Conservation (phyloP, 2,329 filamentous ascomycete genomes). For the Stagonosporopsis cucurbitacearum region DNA sequence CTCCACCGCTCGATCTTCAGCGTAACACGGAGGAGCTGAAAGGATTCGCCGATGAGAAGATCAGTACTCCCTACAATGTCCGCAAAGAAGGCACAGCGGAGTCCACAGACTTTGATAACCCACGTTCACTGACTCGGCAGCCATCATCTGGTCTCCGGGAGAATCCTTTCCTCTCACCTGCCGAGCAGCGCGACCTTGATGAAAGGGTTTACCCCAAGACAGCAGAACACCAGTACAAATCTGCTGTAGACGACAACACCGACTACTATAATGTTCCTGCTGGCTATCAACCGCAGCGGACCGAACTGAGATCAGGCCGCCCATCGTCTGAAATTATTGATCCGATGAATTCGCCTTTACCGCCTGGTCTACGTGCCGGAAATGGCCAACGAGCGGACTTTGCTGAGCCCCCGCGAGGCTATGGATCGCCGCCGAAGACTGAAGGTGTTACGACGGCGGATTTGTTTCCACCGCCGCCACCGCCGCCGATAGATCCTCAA, state of each 20-base stretch:
- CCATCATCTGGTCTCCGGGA: not conserved
- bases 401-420: not conserved
- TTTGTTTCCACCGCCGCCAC: conserved; percentile 22
- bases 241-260: conserved; percentile 13
- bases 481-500: conserved; percentile 4
- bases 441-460: conserved; percentile 20
- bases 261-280: conserved; percentile 20
- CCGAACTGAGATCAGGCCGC: conserved; percentile 4
- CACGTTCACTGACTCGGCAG: conserved; percentile 1
- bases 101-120: not conserved
- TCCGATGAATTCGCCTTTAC: conserved; percentile 4
- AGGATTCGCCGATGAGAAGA: conserved; percentile 29
- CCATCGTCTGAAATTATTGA: conserved; percentile 23
- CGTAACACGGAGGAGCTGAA: conserved; percentile 26
- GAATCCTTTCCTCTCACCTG: conserved; percentile 16
- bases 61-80: conserved; percentile 32
- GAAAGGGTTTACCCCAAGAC: conserved; percentile 18
- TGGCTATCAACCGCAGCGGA: conserved; percentile 15
- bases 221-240: conserved; percentile 13
- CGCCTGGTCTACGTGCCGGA: not conserved
- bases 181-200: conserved; percentile 1
- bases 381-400: not conserved
- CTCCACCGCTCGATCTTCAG: conserved; percentile 13
- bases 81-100: conserved; percentile 26
- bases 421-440: conserved; percentile 14